Evolutionary conservation across 2,329 filamentous ascomycete genomes (phyloP).

Genomic region (Trichothecium sympodiale): DNA sequence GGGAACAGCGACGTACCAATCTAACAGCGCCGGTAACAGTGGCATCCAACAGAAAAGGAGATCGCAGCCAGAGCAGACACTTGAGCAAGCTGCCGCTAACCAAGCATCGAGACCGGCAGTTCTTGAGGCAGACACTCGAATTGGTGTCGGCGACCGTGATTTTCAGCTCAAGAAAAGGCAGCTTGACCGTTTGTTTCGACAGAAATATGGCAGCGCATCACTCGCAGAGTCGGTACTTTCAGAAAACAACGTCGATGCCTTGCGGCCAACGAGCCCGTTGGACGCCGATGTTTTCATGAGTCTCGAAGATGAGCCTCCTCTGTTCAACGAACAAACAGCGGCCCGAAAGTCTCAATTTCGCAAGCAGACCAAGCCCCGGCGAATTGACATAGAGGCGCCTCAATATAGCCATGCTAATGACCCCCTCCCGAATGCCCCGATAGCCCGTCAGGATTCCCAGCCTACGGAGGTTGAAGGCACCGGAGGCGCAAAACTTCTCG

Average conservation of each 20-base stretch:
- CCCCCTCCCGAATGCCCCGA: slow-evolving; percentile 23
- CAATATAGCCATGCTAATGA: slow-evolving; percentile 43
- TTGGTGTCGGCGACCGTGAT: background rate
- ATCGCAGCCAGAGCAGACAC: no score
- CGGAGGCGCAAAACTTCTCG: slow-evolving; percentile 26
- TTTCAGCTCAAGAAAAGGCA: background rate
- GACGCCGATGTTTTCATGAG: no score
- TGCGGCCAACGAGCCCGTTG: no score
- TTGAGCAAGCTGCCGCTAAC: no score
- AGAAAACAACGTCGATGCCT: background rate
- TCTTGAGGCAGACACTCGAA: background rate
- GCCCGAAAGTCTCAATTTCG: slow-evolving; percentile 21
- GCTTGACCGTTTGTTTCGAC: slow-evolving; percentile 45
- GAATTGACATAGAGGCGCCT: slow-evolving; percentile 37
- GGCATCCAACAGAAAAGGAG: no score
- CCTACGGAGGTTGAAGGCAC: slow-evolving; percentile 3
- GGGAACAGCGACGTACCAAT: no score
- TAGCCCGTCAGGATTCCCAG: slow-evolving; percentile 1
- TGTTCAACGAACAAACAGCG: slow-evolving; percentile 3
- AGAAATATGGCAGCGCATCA: slow-evolving; percentile 17
- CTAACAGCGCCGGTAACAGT: no score
- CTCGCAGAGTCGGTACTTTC: slow-evolving; percentile 1
- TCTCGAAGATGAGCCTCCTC: background rate
- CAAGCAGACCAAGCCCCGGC: slow-evolving; percentile 31
- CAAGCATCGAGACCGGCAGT: background rate